These are phyloP conservation scores for Debaryomyces robertsiae DNA, from an alignment of 1,139 yeast genomes.

Conservation along the genomic window DNA sequence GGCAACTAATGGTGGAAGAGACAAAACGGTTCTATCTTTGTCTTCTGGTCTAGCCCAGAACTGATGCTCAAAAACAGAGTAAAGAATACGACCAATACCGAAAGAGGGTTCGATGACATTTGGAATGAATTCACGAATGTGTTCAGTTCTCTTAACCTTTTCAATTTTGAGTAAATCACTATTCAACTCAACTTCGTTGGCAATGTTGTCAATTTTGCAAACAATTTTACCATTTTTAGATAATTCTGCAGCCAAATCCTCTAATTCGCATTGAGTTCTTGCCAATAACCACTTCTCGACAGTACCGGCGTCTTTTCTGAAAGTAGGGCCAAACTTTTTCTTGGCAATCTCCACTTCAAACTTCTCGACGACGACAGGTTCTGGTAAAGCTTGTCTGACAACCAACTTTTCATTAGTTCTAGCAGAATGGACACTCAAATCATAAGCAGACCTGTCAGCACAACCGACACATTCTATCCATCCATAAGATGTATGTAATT, in stretches of 20 bases:
- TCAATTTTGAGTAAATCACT: constrained; percentile 70
- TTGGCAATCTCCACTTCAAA: constrained; percentile 85
- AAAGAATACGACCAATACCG: constrained; percentile 97
- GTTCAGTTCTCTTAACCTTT: constrained; percentile 80
- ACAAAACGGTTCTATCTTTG: constrained; percentile 84
- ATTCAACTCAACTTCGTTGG: constrained; percentile 68
- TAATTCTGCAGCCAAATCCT: constrained; percentile 72
- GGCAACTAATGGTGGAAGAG: constrained; percentile 94
- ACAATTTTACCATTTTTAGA: constrained; percentile 62
- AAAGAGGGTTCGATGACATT: constrained; percentile 99
- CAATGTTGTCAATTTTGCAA: constrained; percentile 62
- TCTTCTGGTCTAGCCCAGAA: constrained; percentile 97
- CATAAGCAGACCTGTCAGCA: constrained; percentile 99
- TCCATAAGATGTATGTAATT: constrained; percentile 91
- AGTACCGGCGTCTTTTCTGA: constrained; percentile 93
- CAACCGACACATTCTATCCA: constrained; percentile 99
- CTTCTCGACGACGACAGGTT: constrained; percentile 80
- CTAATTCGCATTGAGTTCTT: constrained; percentile 86
- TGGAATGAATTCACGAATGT: constrained; percentile 93
- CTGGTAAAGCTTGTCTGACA: constrained; percentile 86
- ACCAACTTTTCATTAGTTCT: constrained; percentile 93
- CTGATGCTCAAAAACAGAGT: constrained; percentile 89
- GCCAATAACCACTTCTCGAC: constrained; percentile 78
- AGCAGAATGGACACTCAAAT: constrained; percentile 91
- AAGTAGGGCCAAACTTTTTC: constrained; percentile 96